Base-by-base conservation (phyloP, 73 alveolate genomes). In the Tetrahymena thermophila region DNA sequence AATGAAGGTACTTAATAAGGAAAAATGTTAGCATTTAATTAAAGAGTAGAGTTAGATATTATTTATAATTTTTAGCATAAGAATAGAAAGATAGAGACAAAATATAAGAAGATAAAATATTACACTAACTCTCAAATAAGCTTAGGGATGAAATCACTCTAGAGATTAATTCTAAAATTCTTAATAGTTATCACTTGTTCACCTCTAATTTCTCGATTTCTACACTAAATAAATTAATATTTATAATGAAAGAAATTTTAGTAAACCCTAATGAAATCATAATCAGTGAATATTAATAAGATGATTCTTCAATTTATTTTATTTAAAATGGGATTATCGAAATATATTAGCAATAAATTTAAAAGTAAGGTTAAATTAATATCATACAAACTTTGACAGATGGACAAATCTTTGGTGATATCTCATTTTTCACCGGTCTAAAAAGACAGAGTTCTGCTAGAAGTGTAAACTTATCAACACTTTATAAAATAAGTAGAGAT, bases 401-500 rank as follows among this genome's bases (percentile, higher is more conserved):
- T 23, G 37, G 37, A 8, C 35, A 58, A 10, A n/a, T 23, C 2
- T 95, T 95, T 85, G 96, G 96, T 13, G 95, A 85, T 40, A 50
- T 34, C 34, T 84, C 94, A 85, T 95, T 95, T 35, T 95, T 95
- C 43, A 43, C 96, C 34, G 95, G 95, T 0, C 89, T 55, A 31
- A n/a, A 31, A 25, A 95, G 94, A 34, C 34, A 84, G 31, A 84
- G 35, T 58, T 85, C 96, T 19, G 93, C 89, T 44, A 95, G 57
- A 3, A 85, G 95, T 35, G 93, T 95, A 50, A 94, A 93, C 38
- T 85, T 95, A 34, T 50, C 96, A 44, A 17, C 93, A 19, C n/a
- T 95, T 11, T 95, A 85, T n/a, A 85, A 34, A 85, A 85, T 95
- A 40, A 93, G 35, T 25, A 95, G 96, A 85, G 93, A 95, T 0